Conservation (phyloP, 129 eudicot species). For the Deinandra increscens region DNA sequence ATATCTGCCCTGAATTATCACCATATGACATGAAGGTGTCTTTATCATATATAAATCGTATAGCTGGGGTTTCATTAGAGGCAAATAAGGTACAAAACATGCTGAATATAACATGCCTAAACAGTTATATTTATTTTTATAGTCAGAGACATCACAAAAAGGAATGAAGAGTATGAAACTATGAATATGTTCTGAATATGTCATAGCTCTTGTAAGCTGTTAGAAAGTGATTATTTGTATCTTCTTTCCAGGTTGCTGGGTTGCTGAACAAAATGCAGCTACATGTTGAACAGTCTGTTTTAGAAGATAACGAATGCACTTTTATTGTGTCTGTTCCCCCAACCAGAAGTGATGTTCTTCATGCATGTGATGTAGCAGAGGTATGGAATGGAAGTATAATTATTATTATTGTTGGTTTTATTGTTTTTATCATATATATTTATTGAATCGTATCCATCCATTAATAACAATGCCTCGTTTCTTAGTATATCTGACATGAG, state of each 20-base stretch:
- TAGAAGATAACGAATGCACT: conserved; percentile 33
- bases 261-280: conserved; percentile 46
- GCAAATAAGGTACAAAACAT: conserved; percentile 58
- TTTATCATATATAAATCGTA: conserved; percentile 58
- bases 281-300: conserved; percentile 47
- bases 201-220: conserved; percentile 10
- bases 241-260: conserved; percentile 13
- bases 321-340: conserved; percentile 83
- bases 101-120: conserved; percentile 5
- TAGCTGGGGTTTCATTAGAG: conserved; percentile 69
- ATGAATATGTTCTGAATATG: background rate
- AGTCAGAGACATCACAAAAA: background rate
- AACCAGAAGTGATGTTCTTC: conserved; percentile 98
- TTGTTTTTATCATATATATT: background rate
- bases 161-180: background rate
- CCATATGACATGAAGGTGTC: conserved; percentile 77
- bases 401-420: conserved; percentile 1
- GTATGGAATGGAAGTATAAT: conserved; percentile 28
- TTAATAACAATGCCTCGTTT: background rate
- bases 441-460: background rate
- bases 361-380: conserved; percentile 98
- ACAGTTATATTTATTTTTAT: background rate
- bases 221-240: background rate
- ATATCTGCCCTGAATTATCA: conserved; percentile 71
- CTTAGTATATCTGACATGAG: conserved; percentile 11